These are phyloP conservation scores for Casuarina glauca DNA, from an alignment of 306 rosid genomes.

Conservation along the genomic window DNA sequence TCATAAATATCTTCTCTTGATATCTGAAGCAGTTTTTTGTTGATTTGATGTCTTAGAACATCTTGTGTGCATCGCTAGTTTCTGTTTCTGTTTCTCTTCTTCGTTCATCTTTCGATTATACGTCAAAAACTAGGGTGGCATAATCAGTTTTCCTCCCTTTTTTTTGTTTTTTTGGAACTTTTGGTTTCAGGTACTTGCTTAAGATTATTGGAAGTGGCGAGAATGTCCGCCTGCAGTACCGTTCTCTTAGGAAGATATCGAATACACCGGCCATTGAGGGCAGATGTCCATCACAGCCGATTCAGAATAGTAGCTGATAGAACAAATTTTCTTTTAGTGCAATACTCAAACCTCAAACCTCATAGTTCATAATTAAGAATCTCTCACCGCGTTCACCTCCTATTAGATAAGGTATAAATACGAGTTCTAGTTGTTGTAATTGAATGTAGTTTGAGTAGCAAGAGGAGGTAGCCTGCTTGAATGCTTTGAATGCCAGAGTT, in stretches of 20 bases:
- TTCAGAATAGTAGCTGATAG: constrained; percentile 63
- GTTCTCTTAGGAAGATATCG: constrained; percentile 80
- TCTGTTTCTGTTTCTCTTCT: not conserved
- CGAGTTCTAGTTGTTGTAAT: constrained; percentile 16
- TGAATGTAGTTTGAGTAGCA: constrained; percentile 11
- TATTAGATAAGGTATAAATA: not conserved
- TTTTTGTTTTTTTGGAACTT: constrained; percentile 1
- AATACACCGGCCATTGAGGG: constrained; percentile 43
- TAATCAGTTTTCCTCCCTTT: not conserved
- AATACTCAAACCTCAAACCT: not conserved
- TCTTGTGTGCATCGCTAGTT: no score
- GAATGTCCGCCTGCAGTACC: constrained; percentile 90
- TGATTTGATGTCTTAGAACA: no score
- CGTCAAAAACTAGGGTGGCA: not conserved
- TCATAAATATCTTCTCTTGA: no score
- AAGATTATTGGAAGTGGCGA: constrained; percentile 83
- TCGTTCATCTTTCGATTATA: not conserved
- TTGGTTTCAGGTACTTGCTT: constrained; percentile 77
- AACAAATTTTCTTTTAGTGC: not conserved
- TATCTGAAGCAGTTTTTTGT: no score
- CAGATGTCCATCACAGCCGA: constrained; percentile 47
- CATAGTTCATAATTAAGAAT: constrained; percentile 10
- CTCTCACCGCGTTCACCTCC: not conserved
- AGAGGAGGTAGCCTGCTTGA: constrained; percentile 17
- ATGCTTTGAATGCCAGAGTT: not conserved